These are phyloP conservation scores for Syzygium aqueum DNA, from an alignment of 345 rosid genomes.

Conservation along the genomic window DNA sequence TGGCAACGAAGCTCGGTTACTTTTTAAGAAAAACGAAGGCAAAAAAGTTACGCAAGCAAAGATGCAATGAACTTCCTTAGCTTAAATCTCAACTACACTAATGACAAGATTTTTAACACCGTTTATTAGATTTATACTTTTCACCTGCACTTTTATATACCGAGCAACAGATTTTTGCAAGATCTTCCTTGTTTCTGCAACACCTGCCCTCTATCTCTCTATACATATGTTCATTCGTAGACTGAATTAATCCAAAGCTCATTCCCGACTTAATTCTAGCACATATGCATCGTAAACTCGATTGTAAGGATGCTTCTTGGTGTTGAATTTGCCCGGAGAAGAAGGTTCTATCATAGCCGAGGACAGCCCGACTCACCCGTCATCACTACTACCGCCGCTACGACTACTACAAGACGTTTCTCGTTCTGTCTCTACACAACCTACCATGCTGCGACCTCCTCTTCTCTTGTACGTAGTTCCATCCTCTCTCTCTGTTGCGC, in stretches of 20 bases:
- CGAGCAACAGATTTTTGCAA: neutral
- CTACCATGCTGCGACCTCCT: slow-evolving; percentile 26
- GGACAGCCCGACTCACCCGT: too few relatives aligned
- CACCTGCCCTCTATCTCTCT: neutral
- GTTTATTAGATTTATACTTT: too few relatives aligned
- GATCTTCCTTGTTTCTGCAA: neutral
- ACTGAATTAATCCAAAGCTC: neutral
- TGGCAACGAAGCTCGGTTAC: neutral
- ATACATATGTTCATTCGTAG: neutral
- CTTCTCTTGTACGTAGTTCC: slow-evolving; percentile 9
- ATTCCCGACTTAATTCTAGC: neutral
- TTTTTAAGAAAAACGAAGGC: too few relatives aligned
- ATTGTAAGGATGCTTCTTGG: slow-evolving; percentile 59
- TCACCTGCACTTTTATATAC: neutral
- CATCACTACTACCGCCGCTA: too few relatives aligned
- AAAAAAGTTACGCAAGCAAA: neutral
- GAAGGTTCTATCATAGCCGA: slow-evolving; percentile 16
- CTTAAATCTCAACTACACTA: too few relatives aligned
- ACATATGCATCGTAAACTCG: neutral
- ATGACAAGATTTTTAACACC: too few relatives aligned
- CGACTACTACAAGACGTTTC: too few relatives aligned
- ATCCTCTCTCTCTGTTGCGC: neutral
- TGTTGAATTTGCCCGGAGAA: slow-evolving; percentile 73
- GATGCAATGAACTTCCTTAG: neutral
- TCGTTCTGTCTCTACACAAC: slow-evolving; percentile 27